A percentile compares a stretch with the other conserved stretches of the same genome.
Conservation (phyloP, 202 grass and related monocot species). For the Setaria italica region DNA sequence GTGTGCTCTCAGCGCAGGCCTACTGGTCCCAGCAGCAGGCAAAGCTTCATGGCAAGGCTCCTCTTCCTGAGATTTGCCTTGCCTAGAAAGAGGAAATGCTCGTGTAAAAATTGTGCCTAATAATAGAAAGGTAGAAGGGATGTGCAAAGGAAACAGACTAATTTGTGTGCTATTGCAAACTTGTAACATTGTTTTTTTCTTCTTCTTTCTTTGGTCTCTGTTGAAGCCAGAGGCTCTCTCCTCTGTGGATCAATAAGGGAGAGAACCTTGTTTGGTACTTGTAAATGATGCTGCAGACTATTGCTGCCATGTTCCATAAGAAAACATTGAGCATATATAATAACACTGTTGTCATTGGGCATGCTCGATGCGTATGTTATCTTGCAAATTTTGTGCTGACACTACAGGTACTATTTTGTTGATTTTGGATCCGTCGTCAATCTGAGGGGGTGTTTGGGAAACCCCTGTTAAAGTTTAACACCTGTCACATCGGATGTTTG, state of each 20-base stretch:
- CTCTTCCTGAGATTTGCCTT: slow-evolving; percentile 43
- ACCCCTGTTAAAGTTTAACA: too few species aligned
- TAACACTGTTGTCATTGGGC: background rate
- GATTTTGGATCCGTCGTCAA: too few species aligned
- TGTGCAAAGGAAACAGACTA: slow-evolving; percentile 17
- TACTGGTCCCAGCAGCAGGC: slow-evolving; percentile 58
- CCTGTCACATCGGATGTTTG: too few species aligned
- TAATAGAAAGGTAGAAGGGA: slow-evolving; percentile 34
- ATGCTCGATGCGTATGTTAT: background rate
- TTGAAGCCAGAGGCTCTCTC: slow-evolving; percentile 37
- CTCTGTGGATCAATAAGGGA: slow-evolving; percentile 48
- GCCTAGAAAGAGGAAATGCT: slow-evolving; percentile 33
- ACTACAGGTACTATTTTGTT: too few species aligned
- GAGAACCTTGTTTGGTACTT: slow-evolving; percentile 46
- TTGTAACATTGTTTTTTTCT: slow-evolving; percentile 10
- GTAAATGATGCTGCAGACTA: slow-evolving; percentile 40
- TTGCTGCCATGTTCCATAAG: background rate
- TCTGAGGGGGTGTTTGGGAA: too few species aligned
- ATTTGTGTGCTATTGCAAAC: slow-evolving; percentile 50
- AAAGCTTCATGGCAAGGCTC: slow-evolving; percentile 49
- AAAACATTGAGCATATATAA: background rate
- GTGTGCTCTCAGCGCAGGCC: background rate
- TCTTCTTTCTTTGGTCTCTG: background rate
- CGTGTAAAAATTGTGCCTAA: slow-evolving; percentile 47
- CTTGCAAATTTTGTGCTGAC: background rate